Evolutionary conservation across 768 basidiomycete genomes (phyloP), one percentile per base, ranked within the genome.

Genomic region (Boletus vinaceobasis): DNA sequence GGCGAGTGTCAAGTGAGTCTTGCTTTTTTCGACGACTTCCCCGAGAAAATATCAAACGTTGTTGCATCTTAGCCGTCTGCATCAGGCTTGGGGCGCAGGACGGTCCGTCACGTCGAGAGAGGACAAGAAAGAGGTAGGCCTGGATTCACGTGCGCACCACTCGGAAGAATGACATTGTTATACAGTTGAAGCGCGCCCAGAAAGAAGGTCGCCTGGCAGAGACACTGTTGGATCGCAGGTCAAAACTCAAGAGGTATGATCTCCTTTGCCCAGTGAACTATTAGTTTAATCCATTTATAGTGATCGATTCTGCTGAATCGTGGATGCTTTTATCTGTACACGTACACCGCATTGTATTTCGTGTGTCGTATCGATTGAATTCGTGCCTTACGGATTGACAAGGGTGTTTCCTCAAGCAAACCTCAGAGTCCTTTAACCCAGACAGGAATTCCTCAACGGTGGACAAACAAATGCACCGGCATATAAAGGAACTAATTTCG

Each of bases 61-160:
- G 33, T 47, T 48, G 13, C 52, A 52, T 48, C 51, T 35, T 63
- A 93, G 90, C 67, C 83, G 77, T 48, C 64, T 86, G 42, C 85
- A 83, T 68, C 93, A 95, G 63, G 79, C 91, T 0, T 93, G 93
- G 89, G 92, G 92, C 23, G 87, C 88, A 21, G 87, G 90, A 4
- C 77, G 86, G 33, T 82, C 82, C 17, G 75, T 95, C 7, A 79
- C 86, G 21, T 90, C 91, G 1, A 65, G 60, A 0, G 81, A 78
- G 0, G 93, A 93, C 62, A 87, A 84, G 73, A 83, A 81, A 69
- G 88, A 86, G 75, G 90, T 87, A 56, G 14, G 80, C 61, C 10
- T 38, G 14, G 40, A 29, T 50, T 42, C 53, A 42, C 55, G 39
- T 46, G 52, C 29, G 46, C 36, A 31, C 27, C 15, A 29, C 40